These are phyloP conservation scores for Boletus edulis DNA, from an alignment of 768 basidiomycete species.

Conservation along the genomic window DNA sequence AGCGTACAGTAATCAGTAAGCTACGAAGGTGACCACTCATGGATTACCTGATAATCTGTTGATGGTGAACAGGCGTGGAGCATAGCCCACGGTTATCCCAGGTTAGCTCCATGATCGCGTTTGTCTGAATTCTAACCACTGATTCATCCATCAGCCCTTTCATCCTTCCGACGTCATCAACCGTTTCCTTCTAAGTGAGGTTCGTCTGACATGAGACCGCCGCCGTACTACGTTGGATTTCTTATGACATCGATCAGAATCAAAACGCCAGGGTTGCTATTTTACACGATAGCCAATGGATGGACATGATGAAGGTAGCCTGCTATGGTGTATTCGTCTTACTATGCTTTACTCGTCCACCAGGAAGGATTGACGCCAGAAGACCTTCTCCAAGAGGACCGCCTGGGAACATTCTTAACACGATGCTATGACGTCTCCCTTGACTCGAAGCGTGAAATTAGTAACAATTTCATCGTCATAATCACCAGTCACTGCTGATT, in stretches of 20 bases:
- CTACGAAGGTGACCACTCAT: not conserved
- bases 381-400: not conserved
- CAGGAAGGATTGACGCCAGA: not conserved
- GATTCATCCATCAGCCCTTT: not conserved
- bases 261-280: not conserved
- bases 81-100: not conserved
- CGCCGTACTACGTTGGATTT: not conserved
- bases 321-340: not conserved
- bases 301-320: not conserved
- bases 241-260: not conserved
- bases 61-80: not conserved
- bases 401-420: not conserved
- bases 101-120: not conserved
- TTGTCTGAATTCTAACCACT: not conserved
- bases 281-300: conserved; percentile 1
- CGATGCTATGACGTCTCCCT: too few species aligned
- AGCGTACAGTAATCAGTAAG: not conserved
- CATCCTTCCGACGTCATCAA: not conserved
- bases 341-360: not conserved
- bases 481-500: not conserved
- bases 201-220: not conserved
- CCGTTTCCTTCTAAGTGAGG: not conserved
- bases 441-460: too few species aligned
- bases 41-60: not conserved
- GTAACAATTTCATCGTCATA: too few species aligned